A percentile compares a stretch with the other conserved stretches of the same genome.
Conservation (phyloP, 169 alveolate species). For the Plasmodium ovale region DNA sequence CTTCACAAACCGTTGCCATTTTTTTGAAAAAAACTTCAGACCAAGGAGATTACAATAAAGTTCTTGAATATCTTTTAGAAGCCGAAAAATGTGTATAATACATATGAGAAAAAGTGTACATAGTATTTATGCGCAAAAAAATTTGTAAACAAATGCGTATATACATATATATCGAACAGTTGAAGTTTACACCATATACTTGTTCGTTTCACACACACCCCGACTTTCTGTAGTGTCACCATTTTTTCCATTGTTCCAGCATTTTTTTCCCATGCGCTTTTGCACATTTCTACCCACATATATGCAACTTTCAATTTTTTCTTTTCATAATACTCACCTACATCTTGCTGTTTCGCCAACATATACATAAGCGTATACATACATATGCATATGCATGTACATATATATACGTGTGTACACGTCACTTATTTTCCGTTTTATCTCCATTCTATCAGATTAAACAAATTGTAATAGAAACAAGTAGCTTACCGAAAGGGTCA, state of each 20-base stretch:
- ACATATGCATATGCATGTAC: not conserved
- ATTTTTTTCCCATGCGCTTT: not conserved
- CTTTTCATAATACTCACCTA: not conserved
- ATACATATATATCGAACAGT: not conserved
- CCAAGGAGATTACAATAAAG: constrained; percentile 38
- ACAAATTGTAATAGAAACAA: constrained; percentile 53
- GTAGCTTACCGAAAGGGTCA: constrained; percentile 71
- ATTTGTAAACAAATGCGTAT: not conserved
- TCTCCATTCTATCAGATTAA: constrained; percentile 20
- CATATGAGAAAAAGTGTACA: not conserved
- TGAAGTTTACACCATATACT: too few relatives aligned
- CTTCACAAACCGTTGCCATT: not conserved
- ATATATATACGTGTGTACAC: not conserved
- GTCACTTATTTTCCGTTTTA: not conserved
- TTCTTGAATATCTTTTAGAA: constrained; percentile 46
- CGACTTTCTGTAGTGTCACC: not conserved
- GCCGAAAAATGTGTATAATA: constrained; percentile 76
- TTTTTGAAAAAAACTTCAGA: constrained; percentile 28
- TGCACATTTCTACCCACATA: not conserved
- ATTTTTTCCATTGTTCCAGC: not conserved
- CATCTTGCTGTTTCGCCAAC: not conserved
- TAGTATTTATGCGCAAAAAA: not conserved
- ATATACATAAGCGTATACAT: not conserved
- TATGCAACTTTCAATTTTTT: not conserved
- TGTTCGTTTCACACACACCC: too few relatives aligned